These are phyloP conservation scores for Magnaporthiopsis incrustans DNA, from an alignment of 2,329 filamentous ascomycete genomes.

Conservation along the genomic window DNA sequence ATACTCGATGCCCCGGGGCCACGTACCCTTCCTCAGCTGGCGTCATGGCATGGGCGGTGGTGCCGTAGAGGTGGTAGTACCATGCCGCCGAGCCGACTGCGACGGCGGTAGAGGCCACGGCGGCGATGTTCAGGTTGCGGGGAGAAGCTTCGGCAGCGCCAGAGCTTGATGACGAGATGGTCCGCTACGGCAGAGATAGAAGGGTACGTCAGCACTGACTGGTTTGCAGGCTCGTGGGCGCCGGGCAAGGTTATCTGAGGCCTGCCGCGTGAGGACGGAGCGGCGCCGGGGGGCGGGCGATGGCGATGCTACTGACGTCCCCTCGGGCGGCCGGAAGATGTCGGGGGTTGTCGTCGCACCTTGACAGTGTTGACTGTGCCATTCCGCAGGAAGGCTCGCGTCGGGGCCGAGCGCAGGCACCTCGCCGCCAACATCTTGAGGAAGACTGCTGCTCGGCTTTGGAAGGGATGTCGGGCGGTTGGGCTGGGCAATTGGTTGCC, in stretches of 20 bases:
- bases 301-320: background rate
- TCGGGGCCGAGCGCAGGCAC: slow-evolving; percentile 76
- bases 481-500: slow-evolving; percentile 30
- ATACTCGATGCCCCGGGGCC: no score
- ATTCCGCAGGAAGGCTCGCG: slow-evolving; percentile 76
- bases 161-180: slow-evolving; percentile 66
- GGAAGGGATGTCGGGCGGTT: slow-evolving; percentile 23
- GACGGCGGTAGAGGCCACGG: slow-evolving; percentile 75
- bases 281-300: background rate
- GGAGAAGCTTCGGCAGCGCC: slow-evolving; percentile 62
- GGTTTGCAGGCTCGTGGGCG: background rate
- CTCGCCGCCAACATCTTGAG: slow-evolving; percentile 87
- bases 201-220: slow-evolving; percentile 28
- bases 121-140: slow-evolving; percentile 78
- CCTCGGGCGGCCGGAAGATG: slow-evolving; percentile 1
- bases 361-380: slow-evolving; percentile 63
- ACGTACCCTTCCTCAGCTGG: slow-evolving; percentile 88
- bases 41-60: slow-evolving; percentile 79
- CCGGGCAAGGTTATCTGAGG: background rate
- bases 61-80: slow-evolving; percentile 96
- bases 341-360: slow-evolving; percentile 38
- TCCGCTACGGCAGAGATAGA: slow-evolving; percentile 38
- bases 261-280: background rate
- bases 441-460: slow-evolving; percentile 28
- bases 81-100: slow-evolving; percentile 86